Conservation (phyloP, 2,329 filamentous ascomycete species). For the Cladosporium sp. region DNA sequence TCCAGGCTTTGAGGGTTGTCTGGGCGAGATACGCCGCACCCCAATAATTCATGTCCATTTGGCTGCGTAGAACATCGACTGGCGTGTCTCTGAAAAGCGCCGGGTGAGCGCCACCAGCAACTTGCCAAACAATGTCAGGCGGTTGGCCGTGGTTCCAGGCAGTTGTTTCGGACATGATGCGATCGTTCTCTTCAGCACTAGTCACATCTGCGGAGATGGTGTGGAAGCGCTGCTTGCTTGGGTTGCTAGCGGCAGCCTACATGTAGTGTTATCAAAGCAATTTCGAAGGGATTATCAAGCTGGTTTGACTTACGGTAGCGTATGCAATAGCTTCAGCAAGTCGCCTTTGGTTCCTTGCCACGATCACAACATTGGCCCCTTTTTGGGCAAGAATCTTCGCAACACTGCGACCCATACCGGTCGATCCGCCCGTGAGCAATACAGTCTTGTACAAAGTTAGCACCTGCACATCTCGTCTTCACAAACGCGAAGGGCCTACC, state of each 20-base stretch:
- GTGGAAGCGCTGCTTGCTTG: constrained; percentile 70
- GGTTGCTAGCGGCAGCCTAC: constrained; percentile 62
- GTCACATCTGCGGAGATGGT: constrained; percentile 81
- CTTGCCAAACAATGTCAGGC: constrained; percentile 88
- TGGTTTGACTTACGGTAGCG: constrained; percentile 61
- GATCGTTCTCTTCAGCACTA: constrained; percentile 61
- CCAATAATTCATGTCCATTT: constrained; percentile 95
- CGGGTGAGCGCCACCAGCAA: constrained; percentile 73
- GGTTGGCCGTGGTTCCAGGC: constrained; percentile 70
- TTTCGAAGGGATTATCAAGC: too few species aligned
- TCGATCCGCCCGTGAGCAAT: constrained; percentile 84
- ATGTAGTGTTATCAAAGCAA: constrained; percentile 13
- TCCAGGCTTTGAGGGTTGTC: constrained; percentile 72
- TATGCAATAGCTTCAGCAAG: constrained; percentile 66
- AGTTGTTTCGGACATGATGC: constrained; percentile 67
- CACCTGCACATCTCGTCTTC: too few species aligned
- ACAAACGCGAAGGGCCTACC: too few species aligned
- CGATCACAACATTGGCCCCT: constrained; percentile 82
- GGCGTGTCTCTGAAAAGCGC: constrained; percentile 74
- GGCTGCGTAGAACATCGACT: constrained; percentile 61
- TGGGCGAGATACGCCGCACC: constrained; percentile 82
- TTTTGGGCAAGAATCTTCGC: constrained; percentile 72
- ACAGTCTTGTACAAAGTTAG: constrained; percentile 60
- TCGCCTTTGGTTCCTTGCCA: constrained; percentile 72
- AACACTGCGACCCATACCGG: constrained; percentile 81